Evolutionary conservation across 2,329 filamentous ascomycete species (phyloP).

Genomic region (Aspergillus sp.): DNA sequence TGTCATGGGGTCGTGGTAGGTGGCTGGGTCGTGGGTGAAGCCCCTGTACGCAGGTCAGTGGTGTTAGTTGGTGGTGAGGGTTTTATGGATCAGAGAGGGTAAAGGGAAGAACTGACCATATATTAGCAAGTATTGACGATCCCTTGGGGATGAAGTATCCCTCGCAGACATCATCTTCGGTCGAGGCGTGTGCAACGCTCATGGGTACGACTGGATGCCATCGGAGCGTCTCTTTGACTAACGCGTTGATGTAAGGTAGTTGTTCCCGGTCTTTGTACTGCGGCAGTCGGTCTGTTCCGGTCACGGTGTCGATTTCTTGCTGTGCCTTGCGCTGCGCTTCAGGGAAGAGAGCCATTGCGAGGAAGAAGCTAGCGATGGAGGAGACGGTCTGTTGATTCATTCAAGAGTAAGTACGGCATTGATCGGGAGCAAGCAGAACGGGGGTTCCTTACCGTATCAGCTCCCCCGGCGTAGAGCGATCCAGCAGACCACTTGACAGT

Average conservation of each 20-base stretch:
- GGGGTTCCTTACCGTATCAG: conserved; percentile 38
- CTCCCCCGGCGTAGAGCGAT: conserved; percentile 47
- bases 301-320: conserved; percentile 20
- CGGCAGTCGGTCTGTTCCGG: conserved; percentile 17
- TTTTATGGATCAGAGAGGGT: no score
- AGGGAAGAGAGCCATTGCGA: conserved; percentile 24
- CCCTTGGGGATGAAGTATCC: conserved; percentile 29
- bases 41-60: not conserved
- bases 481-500: conserved; percentile 37
- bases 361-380: conserved; percentile 19
- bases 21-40: conserved; percentile 7
- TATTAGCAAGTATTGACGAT: conserved; percentile 36
- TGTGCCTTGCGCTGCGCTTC: conserved; percentile 21
- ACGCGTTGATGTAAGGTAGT: conserved; percentile 37
- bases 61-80: no score
- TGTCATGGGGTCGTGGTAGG: conserved; percentile 9
- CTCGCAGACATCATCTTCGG: not conserved
- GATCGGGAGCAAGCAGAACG: not conserved
- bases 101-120: conserved; percentile 32
- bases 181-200: not conserved
- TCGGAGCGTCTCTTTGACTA: conserved; percentile 37
- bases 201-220: conserved; percentile 23
- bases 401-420: no score
- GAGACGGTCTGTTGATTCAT: conserved; percentile 16
- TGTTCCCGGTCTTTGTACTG: conserved; percentile 18